A percentile compares a stretch with the other conserved stretches of the same genome.
Evolutionary conservation across 1,139 yeast genomes (phyloP).

Genomic region (Pichia sp.): DNA sequence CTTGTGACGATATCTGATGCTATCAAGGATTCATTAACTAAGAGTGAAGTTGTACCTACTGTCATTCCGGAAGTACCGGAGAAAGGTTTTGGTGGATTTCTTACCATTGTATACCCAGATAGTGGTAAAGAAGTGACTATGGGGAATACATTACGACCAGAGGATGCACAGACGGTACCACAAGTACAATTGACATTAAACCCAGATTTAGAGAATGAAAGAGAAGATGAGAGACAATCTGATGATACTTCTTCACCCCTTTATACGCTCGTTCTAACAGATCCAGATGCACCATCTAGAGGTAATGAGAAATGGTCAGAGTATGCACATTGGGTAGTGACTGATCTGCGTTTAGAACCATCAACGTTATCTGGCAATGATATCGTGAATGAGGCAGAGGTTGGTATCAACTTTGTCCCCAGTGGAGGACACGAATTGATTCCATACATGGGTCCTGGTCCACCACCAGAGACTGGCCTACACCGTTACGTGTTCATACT

Average conservation of each 20-base stretch:
- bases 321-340: slow-evolving; percentile 67
- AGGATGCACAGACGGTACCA: slow-evolving; percentile 62
- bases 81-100: slow-evolving; percentile 27
- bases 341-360: slow-evolving; percentile 48
- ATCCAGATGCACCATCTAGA: slow-evolving; percentile 90
- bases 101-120: slow-evolving; percentile 41
- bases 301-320: slow-evolving; percentile 85
- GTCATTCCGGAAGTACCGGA: slow-evolving; percentile 42
- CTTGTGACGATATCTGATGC: slow-evolving; percentile 59
- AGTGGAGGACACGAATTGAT: slow-evolving; percentile 30
- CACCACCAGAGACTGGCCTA: slow-evolving; percentile 74
- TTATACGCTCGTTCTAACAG: slow-evolving; percentile 75
- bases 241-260: too few species aligned
- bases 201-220: too few species aligned
- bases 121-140: slow-evolving; percentile 68
- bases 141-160: slow-evolving; percentile 66
- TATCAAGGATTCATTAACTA: slow-evolving; percentile 51
- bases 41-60: slow-evolving; percentile 59
- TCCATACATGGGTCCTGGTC: slow-evolving; percentile 73
- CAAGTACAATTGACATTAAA: slow-evolving; percentile 59
- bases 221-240: neutral
- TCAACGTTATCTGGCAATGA: slow-evolving; percentile 6
- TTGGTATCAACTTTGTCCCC: slow-evolving; percentile 1
- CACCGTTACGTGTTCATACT: slow-evolving; percentile 77
- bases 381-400: slow-evolving; percentile 12